Percentiles rank a stretch among this genome's conserved stretches.
Conservation (phyloP, 331 rosid species). For the Acacia pycnantha region DNA sequence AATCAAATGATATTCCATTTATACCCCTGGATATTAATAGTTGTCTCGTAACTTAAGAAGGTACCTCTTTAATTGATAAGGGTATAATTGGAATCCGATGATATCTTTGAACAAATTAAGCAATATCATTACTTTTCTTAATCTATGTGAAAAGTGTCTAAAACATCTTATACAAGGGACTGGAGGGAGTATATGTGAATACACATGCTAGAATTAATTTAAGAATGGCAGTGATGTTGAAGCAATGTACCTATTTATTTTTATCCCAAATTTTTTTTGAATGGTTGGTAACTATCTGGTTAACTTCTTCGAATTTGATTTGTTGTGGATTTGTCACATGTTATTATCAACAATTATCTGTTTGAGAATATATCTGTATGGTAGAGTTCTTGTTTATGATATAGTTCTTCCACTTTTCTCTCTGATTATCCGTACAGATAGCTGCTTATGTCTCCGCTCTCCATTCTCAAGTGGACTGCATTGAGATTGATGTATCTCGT, state of each 20-base stretch:
- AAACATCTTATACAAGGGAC: neutral
- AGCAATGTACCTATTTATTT: neutral
- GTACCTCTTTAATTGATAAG: neutral
- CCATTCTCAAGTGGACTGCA: constrained; percentile 68
- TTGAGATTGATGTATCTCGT: constrained; percentile 93
- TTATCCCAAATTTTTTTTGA: neutral
- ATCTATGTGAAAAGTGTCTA: neutral
- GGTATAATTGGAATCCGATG: neutral
- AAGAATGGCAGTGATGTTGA: neutral
- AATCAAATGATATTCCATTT: neutral
- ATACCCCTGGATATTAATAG: neutral
- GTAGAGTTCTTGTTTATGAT: neutral
- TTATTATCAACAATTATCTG: neutral
- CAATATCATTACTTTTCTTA: neutral
- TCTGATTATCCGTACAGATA: constrained; percentile 37
- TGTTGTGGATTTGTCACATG: neutral
- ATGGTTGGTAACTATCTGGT: neutral
- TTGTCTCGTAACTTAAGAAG: neutral
- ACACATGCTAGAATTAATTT: neutral
- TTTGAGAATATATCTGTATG: neutral
- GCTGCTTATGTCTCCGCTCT: constrained; percentile 71
- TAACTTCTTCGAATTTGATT: neutral
- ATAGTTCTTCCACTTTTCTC: neutral
- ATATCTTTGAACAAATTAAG: neutral
- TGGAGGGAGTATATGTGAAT: neutral